Percentiles rank a stretch among this genome's conserved stretches.
Evolutionary conservation across 192 early-diverging fungal species (phyloP).

Genomic region (Backusella morwellensis): DNA sequence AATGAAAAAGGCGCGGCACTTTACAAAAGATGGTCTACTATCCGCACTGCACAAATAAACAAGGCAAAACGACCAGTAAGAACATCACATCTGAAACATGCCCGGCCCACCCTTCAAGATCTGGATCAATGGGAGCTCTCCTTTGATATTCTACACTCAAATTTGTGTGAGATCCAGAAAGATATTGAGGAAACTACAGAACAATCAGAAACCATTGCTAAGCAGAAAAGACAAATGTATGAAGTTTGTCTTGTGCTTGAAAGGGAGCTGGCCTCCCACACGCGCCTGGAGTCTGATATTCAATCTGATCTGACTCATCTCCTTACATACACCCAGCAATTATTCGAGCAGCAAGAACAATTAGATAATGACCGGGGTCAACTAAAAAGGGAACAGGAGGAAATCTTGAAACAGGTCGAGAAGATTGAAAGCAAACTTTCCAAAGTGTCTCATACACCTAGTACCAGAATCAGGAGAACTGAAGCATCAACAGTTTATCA

Average conservation of each 20-base stretch:
- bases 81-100: neutral
- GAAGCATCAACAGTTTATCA: neutral
- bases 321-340: constrained; percentile 32
- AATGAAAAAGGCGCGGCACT: neutral
- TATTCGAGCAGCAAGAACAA: constrained; percentile 33
- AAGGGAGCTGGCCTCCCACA: constrained; percentile 1
- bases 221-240: constrained; percentile 46
- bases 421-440: neutral
- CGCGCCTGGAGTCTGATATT: constrained; percentile 12
- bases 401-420: constrained; percentile 18
- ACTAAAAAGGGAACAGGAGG: constrained; percentile 31
- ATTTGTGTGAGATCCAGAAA: constrained; percentile 46
- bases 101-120: neutral
- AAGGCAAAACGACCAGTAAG: neutral
- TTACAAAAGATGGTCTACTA: neutral
- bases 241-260: constrained; percentile 40
- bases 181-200: constrained; percentile 44
- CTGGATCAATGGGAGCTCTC: constrained; percentile 47
- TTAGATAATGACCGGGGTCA: constrained; percentile 29
- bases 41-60: neutral
- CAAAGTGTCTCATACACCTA: neutral
- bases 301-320: constrained; percentile 38
- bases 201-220: constrained; percentile 33
- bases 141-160: constrained; percentile 51
- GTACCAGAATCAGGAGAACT: neutral